Conservation (phyloP, 2,329 filamentous ascomycete genomes). For the Diaporthe caulivora region DNA sequence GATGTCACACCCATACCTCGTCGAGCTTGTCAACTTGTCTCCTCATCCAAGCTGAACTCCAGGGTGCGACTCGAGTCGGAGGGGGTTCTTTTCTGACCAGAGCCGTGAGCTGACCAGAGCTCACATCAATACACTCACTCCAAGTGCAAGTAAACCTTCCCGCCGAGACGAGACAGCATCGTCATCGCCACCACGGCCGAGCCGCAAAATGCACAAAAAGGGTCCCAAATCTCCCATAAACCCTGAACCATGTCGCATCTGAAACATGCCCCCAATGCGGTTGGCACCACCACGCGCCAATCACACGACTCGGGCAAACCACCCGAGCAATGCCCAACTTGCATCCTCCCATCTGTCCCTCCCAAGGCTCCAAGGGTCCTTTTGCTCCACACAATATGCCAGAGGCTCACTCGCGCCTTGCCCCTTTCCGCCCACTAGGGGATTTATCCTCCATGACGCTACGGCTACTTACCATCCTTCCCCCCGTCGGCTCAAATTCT, state of each 20-base stretch:
- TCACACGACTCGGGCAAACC: conserved; percentile 11
- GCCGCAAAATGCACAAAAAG: conserved; percentile 26
- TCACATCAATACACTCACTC: too few relatives aligned
- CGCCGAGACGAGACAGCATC: background rate
- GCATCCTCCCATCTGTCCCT: background rate
- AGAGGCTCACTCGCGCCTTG: background rate
- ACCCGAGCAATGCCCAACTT: conserved; percentile 12
- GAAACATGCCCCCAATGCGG: conserved; percentile 14
- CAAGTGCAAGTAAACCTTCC: too few relatives aligned
- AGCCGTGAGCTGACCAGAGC: too few relatives aligned
- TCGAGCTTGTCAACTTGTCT: background rate
- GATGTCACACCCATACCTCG: background rate
- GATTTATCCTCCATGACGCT: background rate
- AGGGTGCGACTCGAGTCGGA: background rate
- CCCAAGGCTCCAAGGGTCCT: background rate
- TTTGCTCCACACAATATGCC: background rate
- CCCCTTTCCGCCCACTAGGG: background rate
- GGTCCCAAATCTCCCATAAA: conserved; percentile 20
- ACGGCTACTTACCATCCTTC: background rate
- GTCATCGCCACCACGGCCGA: conserved; percentile 15
- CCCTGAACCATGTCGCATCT: conserved; percentile 29
- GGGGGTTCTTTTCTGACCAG: background rate
- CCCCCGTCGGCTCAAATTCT: background rate
- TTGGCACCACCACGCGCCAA: background rate
- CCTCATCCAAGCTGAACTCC: background rate